Evolutionary conservation across 2,329 filamentous ascomycete species (phyloP).

Genomic region (Diaporthe destruens): DNA sequence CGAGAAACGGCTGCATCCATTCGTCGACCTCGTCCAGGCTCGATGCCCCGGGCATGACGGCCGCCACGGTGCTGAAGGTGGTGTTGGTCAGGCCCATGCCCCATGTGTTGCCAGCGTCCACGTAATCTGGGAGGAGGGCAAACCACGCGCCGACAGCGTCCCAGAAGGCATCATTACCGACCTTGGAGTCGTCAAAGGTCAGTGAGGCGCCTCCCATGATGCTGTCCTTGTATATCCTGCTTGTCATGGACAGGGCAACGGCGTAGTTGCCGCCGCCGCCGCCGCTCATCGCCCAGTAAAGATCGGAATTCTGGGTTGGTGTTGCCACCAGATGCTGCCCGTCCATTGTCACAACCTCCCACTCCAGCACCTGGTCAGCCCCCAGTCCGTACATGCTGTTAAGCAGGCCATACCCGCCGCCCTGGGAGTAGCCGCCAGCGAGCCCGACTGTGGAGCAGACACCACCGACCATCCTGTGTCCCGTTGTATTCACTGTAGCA

Average conservation of each 20-base stretch:
- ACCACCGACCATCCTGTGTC: constrained; percentile 58
- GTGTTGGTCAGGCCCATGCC: too few species aligned
- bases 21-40: background rate
- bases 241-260: constrained; percentile 48
- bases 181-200: background rate
- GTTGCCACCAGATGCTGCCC: constrained; percentile 56
- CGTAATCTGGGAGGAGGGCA: too few species aligned
- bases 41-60: too few species aligned
- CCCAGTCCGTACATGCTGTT: constrained; percentile 59
- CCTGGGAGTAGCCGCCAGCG: constrained; percentile 64
- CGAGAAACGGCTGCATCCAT: background rate
- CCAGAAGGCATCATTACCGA: too few species aligned
- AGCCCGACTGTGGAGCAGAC: constrained; percentile 60
- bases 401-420: constrained; percentile 63
- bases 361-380: constrained; percentile 62
- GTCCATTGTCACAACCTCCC: constrained; percentile 57
- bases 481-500: constrained; percentile 51
- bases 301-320: constrained; percentile 55
- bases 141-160: too few species aligned
- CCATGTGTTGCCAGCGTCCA: too few species aligned
- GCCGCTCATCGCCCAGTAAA: constrained; percentile 63
- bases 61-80: too few species aligned
- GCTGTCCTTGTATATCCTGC: constrained; percentile 56
- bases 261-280: constrained; percentile 55
- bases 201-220: background rate